Percentiles rank a stretch among this genome's conserved stretches.
Conservation (phyloP, 2,329 filamentous ascomycete genomes). For the Fusarium miscanthi region DNA sequence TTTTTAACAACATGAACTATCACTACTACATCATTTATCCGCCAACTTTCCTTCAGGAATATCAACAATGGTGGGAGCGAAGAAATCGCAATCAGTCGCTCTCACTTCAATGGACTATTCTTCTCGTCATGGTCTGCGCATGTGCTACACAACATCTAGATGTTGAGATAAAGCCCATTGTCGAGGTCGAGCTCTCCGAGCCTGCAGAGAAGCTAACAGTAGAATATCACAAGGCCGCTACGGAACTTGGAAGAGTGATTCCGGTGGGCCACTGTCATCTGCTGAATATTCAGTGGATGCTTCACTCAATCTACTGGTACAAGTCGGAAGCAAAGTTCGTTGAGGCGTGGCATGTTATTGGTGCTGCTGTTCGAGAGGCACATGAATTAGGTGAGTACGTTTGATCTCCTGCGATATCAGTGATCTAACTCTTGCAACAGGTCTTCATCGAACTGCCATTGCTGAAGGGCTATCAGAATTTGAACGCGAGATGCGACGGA, state of each 20-base stretch:
- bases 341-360: slow-evolving; percentile 51
- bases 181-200: slow-evolving; percentile 47
- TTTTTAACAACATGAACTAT: slow-evolving; percentile 51
- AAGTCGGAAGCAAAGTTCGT: slow-evolving; percentile 50
- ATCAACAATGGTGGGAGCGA: slow-evolving; percentile 49
- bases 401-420: too few relatives aligned
- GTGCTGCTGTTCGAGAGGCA: slow-evolving; percentile 49
- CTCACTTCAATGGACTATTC: slow-evolving; percentile 51
- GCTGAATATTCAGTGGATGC: slow-evolving; percentile 49
- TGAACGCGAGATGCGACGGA: slow-evolving; percentile 50
- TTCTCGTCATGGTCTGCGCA: slow-evolving; percentile 52
- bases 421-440: slow-evolving; percentile 26
- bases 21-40: slow-evolving; percentile 54
- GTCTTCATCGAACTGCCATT: slow-evolving; percentile 45
- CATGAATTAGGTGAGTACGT: slow-evolving; percentile 46
- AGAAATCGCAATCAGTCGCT: slow-evolving; percentile 44
- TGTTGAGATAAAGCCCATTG: slow-evolving; percentile 43
- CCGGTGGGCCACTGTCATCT: slow-evolving; percentile 48
- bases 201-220: slow-evolving; percentile 43
- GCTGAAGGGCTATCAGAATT: slow-evolving; percentile 46
- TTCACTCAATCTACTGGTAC: slow-evolving; percentile 53
- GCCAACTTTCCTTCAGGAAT: slow-evolving; percentile 49
- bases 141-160: slow-evolving; percentile 50
- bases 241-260: slow-evolving; percentile 48
- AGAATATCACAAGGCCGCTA: slow-evolving; percentile 48